Evolutionary conservation across 306 rosid genomes (phyloP).

Genomic region (Dalbergia oliveri): DNA sequence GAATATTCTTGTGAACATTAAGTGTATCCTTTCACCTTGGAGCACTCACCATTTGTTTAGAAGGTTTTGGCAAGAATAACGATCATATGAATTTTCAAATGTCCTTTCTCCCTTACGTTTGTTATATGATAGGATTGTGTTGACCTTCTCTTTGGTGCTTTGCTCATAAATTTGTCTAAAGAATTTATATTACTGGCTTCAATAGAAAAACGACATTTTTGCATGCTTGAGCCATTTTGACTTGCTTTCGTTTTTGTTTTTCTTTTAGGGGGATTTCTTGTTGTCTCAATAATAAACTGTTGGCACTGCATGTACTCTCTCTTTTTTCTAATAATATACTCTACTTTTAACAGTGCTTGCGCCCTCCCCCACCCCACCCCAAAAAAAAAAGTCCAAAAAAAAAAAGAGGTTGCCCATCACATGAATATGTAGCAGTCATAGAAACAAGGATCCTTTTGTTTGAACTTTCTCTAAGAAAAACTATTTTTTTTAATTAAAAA

Average conservation of each 20-base stretch:
- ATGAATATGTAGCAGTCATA: constrained; percentile 10
- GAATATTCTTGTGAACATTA: constrained; percentile 9
- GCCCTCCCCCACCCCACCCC: no score
- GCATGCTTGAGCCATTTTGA: constrained; percentile 3
- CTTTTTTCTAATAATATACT: constrained; percentile 21
- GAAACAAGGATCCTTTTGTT: no score
- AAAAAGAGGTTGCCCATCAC: no score
- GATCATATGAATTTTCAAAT: not conserved
- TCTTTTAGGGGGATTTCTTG: constrained; percentile 4
- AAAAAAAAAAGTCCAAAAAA: no score
- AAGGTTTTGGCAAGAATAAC: not conserved
- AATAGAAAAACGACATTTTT: not conserved
- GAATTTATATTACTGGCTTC: not conserved
- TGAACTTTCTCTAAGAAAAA: no score
- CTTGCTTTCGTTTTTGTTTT: constrained; percentile 24
- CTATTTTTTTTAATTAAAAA: no score
- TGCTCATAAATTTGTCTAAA: constrained; percentile 8
- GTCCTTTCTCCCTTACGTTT: not conserved
- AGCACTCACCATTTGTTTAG: not conserved
- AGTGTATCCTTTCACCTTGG: constrained; percentile 1
- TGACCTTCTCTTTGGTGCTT: not conserved
- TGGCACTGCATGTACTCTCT: constrained; percentile 11
- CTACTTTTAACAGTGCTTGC: no score
- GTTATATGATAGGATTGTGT: constrained; percentile 20
- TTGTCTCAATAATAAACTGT: not conserved